Conservation (phyloP, 208 protist genomes). For the Trypanosoma mega region DNA sequence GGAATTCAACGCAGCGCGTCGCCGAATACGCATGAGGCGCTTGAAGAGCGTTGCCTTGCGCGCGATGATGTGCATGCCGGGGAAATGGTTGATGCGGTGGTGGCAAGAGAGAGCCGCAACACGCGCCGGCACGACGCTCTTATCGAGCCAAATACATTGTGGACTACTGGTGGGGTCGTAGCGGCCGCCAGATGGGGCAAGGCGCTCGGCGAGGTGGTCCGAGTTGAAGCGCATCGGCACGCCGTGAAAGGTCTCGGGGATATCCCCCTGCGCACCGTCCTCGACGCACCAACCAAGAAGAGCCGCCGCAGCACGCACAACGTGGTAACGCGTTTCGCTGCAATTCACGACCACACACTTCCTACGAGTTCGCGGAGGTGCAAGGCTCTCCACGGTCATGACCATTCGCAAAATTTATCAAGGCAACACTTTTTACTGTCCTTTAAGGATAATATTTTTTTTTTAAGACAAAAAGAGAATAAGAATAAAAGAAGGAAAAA, state of each 20-base stretch:
- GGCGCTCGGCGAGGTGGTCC: neutral
- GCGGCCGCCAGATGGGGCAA: neutral
- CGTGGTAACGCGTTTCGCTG: slow-evolving; percentile 68
- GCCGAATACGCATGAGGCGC: slow-evolving; percentile 77
- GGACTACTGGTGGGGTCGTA: slow-evolving; percentile 32
- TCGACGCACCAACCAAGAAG: slow-evolving; percentile 61
- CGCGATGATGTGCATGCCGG: slow-evolving; percentile 85
- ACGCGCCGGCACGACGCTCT: slow-evolving; percentile 55
- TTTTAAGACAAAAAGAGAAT: no score
- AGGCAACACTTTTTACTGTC: no score
- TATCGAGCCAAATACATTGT: slow-evolving; percentile 91
- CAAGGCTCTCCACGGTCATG: neutral
- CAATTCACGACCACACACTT: slow-evolving; percentile 56
- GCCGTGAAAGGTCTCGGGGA: slow-evolving; percentile 44
- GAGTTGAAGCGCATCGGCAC: slow-evolving; percentile 20
- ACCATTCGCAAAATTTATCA: no score
- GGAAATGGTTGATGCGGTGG: slow-evolving; percentile 94
- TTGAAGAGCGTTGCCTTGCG: slow-evolving; percentile 88
- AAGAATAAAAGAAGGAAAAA: no score
- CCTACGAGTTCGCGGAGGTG: neutral
- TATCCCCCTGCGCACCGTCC: slow-evolving; percentile 35
- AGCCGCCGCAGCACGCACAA: slow-evolving; percentile 69
- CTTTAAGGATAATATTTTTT: no score
- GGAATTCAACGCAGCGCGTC: neutral
- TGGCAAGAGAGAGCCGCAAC: slow-evolving; percentile 58